phyloP scores from a whole-genome alignment of 148 eudicot species.

The Agrostemma githago region DNA sequence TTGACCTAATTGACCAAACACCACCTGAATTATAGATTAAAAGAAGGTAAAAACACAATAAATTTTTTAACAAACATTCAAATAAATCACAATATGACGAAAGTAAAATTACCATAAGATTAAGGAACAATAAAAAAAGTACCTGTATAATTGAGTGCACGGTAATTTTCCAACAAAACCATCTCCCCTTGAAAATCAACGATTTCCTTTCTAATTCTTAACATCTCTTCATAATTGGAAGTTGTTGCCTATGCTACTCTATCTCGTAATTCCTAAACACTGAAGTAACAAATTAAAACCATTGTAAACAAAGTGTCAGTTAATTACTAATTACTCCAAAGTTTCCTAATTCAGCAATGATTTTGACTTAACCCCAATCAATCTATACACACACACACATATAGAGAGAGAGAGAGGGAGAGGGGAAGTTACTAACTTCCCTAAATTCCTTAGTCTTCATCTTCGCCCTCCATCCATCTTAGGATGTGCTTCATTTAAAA shows the following conservation, averaged over 20 bases:
- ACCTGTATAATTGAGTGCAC: constrained; percentile 83
- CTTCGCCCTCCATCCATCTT: too few relatives aligned
- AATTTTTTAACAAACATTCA: too few relatives aligned
- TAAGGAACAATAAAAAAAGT: constrained; percentile 10
- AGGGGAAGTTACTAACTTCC: too few relatives aligned
- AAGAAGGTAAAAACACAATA: too few relatives aligned
- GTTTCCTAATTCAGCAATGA: neutral
- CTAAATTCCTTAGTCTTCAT: too few relatives aligned
- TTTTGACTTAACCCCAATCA: constrained; percentile 13
- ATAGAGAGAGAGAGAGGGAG: too few relatives aligned
- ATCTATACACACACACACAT: too few relatives aligned
- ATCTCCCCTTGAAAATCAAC: constrained; percentile 88
- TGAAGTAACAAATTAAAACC: neutral
- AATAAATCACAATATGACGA: too few relatives aligned
- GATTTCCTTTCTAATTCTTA: constrained; percentile 55
- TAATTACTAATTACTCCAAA: too few relatives aligned
- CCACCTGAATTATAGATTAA: too few relatives aligned
- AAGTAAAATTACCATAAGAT: neutral
- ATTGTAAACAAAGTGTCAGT: neutral
- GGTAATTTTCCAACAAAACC: constrained; percentile 77
- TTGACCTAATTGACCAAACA: too few relatives aligned
- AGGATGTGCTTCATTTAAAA: too few relatives aligned
- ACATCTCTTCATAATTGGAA: constrained; percentile 47
- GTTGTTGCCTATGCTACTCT: constrained; percentile 47
- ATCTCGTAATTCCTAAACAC: constrained; percentile 56